Evolutionary conservation across 2,329 filamentous ascomycete species (phyloP), one percentile per base, ranked within the genome.

Genomic region (Pyrenochaeta sp.): DNA sequence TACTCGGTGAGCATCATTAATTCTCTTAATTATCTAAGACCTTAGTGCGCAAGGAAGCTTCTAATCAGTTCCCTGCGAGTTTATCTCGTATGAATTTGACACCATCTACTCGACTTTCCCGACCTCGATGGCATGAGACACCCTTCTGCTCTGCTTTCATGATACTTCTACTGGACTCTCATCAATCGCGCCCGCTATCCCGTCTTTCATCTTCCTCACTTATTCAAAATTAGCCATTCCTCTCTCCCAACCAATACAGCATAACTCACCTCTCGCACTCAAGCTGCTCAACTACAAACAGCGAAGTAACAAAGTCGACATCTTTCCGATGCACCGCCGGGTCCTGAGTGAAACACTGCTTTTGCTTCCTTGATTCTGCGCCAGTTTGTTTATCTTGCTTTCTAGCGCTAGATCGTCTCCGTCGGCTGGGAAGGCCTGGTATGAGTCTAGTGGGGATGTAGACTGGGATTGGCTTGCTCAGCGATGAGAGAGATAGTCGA

Each of bases 231-330:
- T 36, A 36, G 32, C 32, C 22, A 27, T 25, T n/a, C 22, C 2
- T 39, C 12, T 39, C n/a, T 24, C 39, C 30, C 12, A 45, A 9
- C 22, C n/a, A 10, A 28, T 50, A 27, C 2, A 48, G 6, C 13
- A 27, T 5, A 6, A 28, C 42, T 34, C 5, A 56, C 48, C 34
- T 43, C 9, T 56, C 34, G 25, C 34, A 42, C 15, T 47, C 40
- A 7, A 27, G 27, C 30, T 56, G 30, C 24, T 56, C 54, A 15
- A 56, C 43, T 2, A 56, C 43, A 39, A 49, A 56, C 12, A 56
- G 48, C 2, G 47, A 40, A 15, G 54, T n/a, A 22, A 52, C 52
- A 40, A 56, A 56, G 36, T 56, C 54, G 19, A 56, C 28, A 27
- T 56, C 54, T n/a, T 34, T 40, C 4, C 47, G 48, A 10, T 48